phyloP scores from a whole-genome alignment of 768 basidiomycete genomes.

The Lentinula sp. region DNA sequence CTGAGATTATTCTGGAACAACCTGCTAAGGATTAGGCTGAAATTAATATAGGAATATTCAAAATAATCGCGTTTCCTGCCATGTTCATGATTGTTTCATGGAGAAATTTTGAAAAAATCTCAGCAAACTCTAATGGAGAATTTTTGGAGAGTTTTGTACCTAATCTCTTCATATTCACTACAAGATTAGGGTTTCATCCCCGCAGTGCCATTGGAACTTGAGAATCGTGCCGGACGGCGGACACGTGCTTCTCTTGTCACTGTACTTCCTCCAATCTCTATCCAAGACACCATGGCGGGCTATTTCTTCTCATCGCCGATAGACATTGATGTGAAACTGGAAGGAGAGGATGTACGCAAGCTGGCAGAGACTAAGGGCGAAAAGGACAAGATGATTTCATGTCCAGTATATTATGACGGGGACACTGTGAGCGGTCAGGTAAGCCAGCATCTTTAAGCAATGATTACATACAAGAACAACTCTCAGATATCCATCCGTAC shows the following conservation, averaged over 20 bases:
- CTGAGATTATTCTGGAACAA: too few relatives aligned
- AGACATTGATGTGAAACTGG: slow-evolving; percentile 85
- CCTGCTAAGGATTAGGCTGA: too few relatives aligned
- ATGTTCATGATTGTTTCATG: too few relatives aligned
- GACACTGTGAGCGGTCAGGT: slow-evolving; percentile 90
- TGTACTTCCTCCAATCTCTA: background rate
- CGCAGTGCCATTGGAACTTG: too few relatives aligned
- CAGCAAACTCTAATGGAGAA: too few relatives aligned
- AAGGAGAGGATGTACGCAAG: slow-evolving; percentile 82
- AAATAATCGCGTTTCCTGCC: too few relatives aligned
- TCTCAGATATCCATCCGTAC: slow-evolving; percentile 77
- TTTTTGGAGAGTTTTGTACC: too few relatives aligned
- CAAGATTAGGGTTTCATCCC: too few relatives aligned
- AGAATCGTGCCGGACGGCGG: background rate
- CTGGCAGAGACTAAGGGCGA: slow-evolving; percentile 87
- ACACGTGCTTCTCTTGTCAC: background rate
- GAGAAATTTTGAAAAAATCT: too few relatives aligned
- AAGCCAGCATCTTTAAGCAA: slow-evolving; percentile 5
- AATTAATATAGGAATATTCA: too few relatives aligned
- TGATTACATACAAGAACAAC: background rate
- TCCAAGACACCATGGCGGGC: slow-evolving; percentile 52
- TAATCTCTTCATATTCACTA: too few relatives aligned
- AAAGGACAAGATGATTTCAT: slow-evolving; percentile 78
- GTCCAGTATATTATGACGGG: slow-evolving; percentile 94
- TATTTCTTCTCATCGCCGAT: slow-evolving; percentile 92